Percentiles rank a stretch among this genome's conserved stretches.
These are phyloP conservation scores for Pestalotiopsis sp. DNA, from an alignment of 2,329 filamentous ascomycete species.

Conservation along the genomic window DNA sequence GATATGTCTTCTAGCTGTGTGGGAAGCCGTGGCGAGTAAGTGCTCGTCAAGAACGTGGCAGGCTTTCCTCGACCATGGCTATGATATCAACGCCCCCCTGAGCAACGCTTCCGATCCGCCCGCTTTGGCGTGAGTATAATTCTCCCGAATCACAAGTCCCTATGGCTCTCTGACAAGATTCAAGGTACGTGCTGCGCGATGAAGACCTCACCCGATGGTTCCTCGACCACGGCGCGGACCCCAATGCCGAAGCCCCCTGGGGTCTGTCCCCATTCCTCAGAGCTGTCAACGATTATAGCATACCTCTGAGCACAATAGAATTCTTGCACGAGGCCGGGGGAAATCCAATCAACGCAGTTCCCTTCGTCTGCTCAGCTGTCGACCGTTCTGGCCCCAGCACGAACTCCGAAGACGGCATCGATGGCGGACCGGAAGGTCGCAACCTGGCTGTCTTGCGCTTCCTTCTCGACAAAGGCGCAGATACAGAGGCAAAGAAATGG, in stretches of 20 bases:
- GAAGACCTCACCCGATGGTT: not conserved
- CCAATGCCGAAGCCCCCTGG: not conserved
- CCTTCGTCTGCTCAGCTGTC: slow-evolving; percentile 14
- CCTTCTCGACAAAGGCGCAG: slow-evolving; percentile 13
- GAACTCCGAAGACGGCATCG: not conserved
- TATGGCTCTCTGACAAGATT: not conserved
- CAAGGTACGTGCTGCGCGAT: not conserved
- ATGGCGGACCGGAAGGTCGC: not conserved
- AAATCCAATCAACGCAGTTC: slow-evolving; percentile 8
- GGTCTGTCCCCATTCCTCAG: not conserved
- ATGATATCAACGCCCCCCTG: not conserved
- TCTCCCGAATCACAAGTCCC: too few relatives aligned
- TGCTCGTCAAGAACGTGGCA: not conserved
- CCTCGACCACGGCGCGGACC: not conserved
- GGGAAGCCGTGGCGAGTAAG: not conserved
- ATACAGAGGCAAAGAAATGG: slow-evolving; percentile 15
- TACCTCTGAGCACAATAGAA: slow-evolving; percentile 4
- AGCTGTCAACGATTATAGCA: not conserved
- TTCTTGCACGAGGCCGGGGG: slow-evolving; percentile 12
- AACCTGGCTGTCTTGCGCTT: slow-evolving; percentile 15
- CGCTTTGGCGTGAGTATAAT: not conserved
- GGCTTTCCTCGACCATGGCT: slow-evolving; percentile 3
- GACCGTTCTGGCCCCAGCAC: not conserved
- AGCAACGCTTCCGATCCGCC: not conserved
- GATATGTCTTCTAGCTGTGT: not conserved